Percentiles rank a stretch among this genome's conserved stretches.
phyloP scores from a whole-genome alignment of 805 yeast species.

The Myxozyma udenii region DNA sequence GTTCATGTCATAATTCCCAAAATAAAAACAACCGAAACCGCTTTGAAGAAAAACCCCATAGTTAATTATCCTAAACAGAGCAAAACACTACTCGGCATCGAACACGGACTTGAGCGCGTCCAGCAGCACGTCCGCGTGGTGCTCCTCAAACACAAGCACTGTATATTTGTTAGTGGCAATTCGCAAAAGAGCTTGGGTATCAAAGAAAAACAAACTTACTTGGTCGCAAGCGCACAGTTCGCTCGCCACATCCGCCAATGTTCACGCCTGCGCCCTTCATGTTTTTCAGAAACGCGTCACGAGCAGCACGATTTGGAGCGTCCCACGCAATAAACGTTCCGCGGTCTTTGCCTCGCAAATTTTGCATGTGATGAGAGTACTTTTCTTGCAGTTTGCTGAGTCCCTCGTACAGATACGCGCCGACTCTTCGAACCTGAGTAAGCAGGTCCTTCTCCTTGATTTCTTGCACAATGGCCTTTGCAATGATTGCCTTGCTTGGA shows the following conservation, averaged over 20 bases:
- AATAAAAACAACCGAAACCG: no score
- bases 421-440: constrained; percentile 56
- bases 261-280: constrained; percentile 68
- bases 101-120: constrained; percentile 43
- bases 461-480: constrained; percentile 70
- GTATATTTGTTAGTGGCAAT: background rate
- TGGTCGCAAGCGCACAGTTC: constrained; percentile 78
- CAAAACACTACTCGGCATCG: no score
- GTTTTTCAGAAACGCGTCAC: constrained; percentile 60
- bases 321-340: constrained; percentile 87
- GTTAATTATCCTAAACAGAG: no score
- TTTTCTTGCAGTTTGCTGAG: constrained; percentile 51
- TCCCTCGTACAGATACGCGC: constrained; percentile 60
- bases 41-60: no score
- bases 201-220: constrained; percentile 26
- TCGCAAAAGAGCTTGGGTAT: background rate
- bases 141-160: constrained; percentile 67
- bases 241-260: constrained; percentile 81
- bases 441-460: constrained; percentile 59
- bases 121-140: constrained; percentile 70
- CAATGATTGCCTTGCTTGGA: constrained; percentile 74
- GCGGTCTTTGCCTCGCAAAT: constrained; percentile 69
- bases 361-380: constrained; percentile 50
- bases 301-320: constrained; percentile 49
- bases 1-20: no score